Base-by-base conservation (phyloP, 306 rosid species). In the Malus orientalis region DNA sequence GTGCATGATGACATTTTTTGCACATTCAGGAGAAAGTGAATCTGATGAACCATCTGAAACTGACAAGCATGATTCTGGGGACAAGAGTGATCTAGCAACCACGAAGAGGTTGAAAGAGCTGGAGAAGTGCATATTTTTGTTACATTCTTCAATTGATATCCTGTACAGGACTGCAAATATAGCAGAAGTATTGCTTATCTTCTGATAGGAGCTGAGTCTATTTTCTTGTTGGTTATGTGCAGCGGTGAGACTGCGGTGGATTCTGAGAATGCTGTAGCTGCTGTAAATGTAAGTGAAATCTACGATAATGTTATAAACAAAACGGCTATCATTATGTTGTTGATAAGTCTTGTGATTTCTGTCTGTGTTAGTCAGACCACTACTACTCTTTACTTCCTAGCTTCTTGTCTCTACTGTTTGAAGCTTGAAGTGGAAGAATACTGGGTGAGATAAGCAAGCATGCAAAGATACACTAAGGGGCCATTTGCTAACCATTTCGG, bases 11-110 rank as follows among this genome's bases (percentile, higher is more conserved):
- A 49, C 76, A 53, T 53, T 63, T 73, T 70, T 77, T 87, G 74
- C 75, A 11, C 71, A 68, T 87, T 79, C 87, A 94, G 97, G 88
- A 63, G 91, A 85, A 75, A 89, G 97, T 79, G 97, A 90, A 74
- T 80, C 93, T 12, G 97, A 95, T 63, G 97, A 92, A 69, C 87
- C 89, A 49, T 84, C 87, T 15, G 93, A 83, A 70, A 80, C 80
- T 66, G 88, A 73, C 18, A 77, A 85, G 44, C 72, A 38, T 18
- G 81, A 80, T 63, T 65, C 79, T 23, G 81, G 81, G 76, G 79
- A 80, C 77, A 86, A 87, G 77, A 88, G 82, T 61, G 95, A 86
- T 75, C 51, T 77, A 70, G 76, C 83, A 66, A 81, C 79, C 74
- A 33, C 85, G 20, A 78, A 84, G 84, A 92, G 98, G 97, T 94